phyloP scores from a whole-genome alignment of 2,329 filamentous ascomycete species.

The Sarocladium kiliense region DNA sequence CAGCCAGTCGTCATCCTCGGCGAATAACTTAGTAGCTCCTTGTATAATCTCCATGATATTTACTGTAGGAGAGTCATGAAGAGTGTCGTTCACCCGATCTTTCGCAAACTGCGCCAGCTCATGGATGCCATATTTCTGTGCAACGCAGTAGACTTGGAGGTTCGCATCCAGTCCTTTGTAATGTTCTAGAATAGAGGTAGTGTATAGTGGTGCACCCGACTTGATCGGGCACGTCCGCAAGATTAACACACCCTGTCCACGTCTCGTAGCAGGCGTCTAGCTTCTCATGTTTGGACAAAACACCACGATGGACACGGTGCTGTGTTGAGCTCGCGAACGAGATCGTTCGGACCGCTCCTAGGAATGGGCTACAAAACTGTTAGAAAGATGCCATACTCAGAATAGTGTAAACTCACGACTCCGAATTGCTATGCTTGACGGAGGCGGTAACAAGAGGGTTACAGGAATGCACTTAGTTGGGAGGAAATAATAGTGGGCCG shows the following conservation, averaged over 20 bases:
- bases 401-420: neutral
- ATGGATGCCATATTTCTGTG: neutral
- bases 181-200: neutral
- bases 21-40: neutral
- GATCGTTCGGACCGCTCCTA: neutral
- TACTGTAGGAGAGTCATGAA: neutral
- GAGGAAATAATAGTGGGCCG: no score
- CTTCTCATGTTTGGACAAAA: neutral
- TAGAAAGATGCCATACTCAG: neutral
- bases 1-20: neutral
- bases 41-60: neutral
- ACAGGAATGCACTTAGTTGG: no score
- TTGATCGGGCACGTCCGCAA: neutral
- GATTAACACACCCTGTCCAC: neutral
- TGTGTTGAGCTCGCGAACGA: neutral
- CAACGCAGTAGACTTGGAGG: neutral
- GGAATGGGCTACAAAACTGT: neutral
- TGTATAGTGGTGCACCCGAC: neutral
- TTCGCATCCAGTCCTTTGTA: neutral
- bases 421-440: no score
- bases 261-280: neutral
- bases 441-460: no score
- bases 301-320: neutral
- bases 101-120: neutral
- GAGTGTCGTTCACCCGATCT: neutral